phyloP scores from a whole-genome alignment of 2,329 filamentous ascomycete species.

The Xylariaceae sp. region DNA sequence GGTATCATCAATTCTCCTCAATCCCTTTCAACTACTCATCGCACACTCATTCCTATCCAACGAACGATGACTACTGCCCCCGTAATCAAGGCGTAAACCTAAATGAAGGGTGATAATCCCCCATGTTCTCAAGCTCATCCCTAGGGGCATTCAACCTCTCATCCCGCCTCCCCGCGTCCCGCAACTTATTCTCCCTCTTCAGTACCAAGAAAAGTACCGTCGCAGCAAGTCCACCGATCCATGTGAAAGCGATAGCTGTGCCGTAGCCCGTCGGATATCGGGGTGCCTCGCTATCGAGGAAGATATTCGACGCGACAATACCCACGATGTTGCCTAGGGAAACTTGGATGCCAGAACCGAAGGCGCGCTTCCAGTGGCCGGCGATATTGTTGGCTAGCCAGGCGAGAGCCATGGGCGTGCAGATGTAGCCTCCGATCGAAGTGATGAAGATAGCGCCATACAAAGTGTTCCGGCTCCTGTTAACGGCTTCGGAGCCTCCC shows the following conservation, averaged over 20 bases:
- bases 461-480: constrained; percentile 28
- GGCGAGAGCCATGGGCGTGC: constrained; percentile 35
- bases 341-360: constrained; percentile 46
- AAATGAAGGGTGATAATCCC: constrained; percentile 49
- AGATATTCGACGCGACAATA: constrained; percentile 35
- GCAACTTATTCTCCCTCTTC: constrained; percentile 41
- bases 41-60: too few relatives aligned
- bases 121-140: constrained; percentile 44
- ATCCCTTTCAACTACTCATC: too few relatives aligned
- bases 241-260: constrained; percentile 30
- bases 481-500: constrained; percentile 15
- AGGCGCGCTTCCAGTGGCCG: constrained; percentile 49
- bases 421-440: constrained; percentile 32
- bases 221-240: constrained; percentile 32
- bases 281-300: constrained; percentile 31
- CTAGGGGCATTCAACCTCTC: constrained; percentile 34
- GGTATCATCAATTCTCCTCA: too few relatives aligned
- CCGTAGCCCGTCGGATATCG: constrained; percentile 36
- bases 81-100: constrained; percentile 33
- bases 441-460: constrained; percentile 37
- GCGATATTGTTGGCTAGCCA: constrained; percentile 52
- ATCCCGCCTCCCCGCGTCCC: constrained; percentile 44
- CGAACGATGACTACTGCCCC: background rate
- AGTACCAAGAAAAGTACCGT: constrained; percentile 38
- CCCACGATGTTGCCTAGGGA: constrained; percentile 45